Conservation (phyloP, 805 yeast species). For the Ogataea paraovalis region DNA sequence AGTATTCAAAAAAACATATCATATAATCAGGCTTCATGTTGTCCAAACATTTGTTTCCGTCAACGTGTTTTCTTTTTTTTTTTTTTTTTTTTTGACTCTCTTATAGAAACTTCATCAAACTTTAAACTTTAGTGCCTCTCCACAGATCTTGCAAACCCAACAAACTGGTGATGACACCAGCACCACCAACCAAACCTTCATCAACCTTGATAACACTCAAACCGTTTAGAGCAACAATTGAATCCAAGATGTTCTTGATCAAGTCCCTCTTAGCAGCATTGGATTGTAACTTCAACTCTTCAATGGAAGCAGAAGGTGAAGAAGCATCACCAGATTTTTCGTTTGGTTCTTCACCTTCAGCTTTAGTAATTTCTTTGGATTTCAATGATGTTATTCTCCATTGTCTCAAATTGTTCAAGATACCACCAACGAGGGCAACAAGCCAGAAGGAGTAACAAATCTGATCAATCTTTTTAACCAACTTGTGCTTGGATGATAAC, state of each 20-base stretch:
- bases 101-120: neutral
- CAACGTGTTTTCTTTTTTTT: neutral
- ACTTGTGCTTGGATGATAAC: constrained; percentile 31
- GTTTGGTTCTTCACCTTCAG: constrained; percentile 2
- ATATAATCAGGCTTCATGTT: neutral
- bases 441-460: constrained; percentile 76
- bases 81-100: neutral
- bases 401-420: constrained; percentile 55
- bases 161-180: constrained; percentile 78
- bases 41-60: neutral
- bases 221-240: constrained; percentile 69
- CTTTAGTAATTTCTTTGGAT: constrained; percentile 26
- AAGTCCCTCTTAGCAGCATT: constrained; percentile 49
- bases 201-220: constrained; percentile 55
- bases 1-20: neutral
- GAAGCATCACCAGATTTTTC: constrained; percentile 3
- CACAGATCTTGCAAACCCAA: constrained; percentile 75
- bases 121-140: constrained; percentile 39
- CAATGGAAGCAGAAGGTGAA: neutral
- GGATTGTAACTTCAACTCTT: neutral
- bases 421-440: constrained; percentile 59
- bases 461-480: constrained; percentile 45
- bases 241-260: constrained; percentile 73
- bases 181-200: constrained; percentile 79
- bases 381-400: constrained; percentile 39